Evolutionary conservation across 176 grass and related monocot species (phyloP).

Genomic region (Areca catechu): DNA sequence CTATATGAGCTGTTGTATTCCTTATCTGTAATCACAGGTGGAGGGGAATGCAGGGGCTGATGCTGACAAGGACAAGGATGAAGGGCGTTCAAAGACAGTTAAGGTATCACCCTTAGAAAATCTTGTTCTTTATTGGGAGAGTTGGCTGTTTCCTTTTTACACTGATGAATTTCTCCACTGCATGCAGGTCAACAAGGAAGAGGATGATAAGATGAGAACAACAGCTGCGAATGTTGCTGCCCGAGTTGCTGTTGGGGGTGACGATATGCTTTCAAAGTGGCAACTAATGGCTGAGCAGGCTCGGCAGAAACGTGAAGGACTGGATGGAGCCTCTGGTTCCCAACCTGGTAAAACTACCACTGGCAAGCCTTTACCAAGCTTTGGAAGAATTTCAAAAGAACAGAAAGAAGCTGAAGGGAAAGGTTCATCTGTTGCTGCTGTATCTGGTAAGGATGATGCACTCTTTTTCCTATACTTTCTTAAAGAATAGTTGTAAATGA

Average conservation of each 20-base stretch:
- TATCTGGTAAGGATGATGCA: slow-evolving; percentile 32
- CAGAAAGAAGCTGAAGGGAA: slow-evolving; percentile 60
- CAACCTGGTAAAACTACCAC: slow-evolving; percentile 27
- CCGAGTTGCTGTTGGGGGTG: slow-evolving; percentile 76
- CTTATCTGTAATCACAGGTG: slow-evolving; percentile 31
- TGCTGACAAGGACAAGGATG: slow-evolving; percentile 85
- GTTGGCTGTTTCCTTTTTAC: background rate
- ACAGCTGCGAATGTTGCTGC: slow-evolving; percentile 90
- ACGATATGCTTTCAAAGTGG: slow-evolving; percentile 94
- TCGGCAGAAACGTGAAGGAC: slow-evolving; percentile 59
- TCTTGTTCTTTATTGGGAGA: background rate
- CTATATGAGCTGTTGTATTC: background rate
- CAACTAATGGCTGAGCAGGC: slow-evolving; percentile 79
- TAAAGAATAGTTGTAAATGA: too few species aligned
- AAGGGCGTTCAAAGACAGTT: slow-evolving; percentile 50
- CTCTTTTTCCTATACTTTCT: background rate
- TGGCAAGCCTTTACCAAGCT: slow-evolving; percentile 31
- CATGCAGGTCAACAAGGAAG: slow-evolving; percentile 65
- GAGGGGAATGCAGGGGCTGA: slow-evolving; percentile 42
- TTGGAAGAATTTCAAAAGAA: slow-evolving; percentile 51
- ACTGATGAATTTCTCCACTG: background rate
- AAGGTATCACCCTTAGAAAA: slow-evolving; percentile 27
- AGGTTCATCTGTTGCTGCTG: slow-evolving; percentile 37
- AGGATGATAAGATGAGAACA: slow-evolving; percentile 92
- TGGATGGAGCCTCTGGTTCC: slow-evolving; percentile 33